Evolutionary conservation across 192 early-diverging fungal species (phyloP), one percentile per base, ranked within the genome.

Genomic region (Linderina pennispora): DNA sequence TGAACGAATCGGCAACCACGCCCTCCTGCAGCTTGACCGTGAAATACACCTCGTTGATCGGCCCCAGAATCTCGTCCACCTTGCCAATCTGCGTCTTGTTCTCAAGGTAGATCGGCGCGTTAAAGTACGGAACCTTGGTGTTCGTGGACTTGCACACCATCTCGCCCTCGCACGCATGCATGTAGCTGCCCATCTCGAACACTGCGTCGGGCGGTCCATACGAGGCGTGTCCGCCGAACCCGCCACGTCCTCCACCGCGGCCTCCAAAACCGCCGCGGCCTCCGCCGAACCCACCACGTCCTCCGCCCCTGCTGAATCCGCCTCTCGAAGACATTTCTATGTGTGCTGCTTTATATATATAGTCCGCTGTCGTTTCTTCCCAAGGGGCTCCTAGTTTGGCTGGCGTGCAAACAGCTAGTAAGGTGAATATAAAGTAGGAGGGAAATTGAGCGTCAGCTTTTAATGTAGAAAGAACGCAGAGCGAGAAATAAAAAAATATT

Each of bases 81-180:
- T 99, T 97, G 56, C 96, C 96, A 58, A 99, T 96, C 71, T 92
- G 92, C 42, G 86, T 88, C 80, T 99, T 99, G 80, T 97, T 95
- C 61, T 97, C 89, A 23, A 94, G 79, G 77, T 83, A 99, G 48
- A 99, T 94, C 36, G 96, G 94, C 2, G 96, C 96, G 61, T 97
- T 99, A 79, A 99, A 99, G 76, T 94, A 99, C 18, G 96, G 96
- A 55, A 99, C 86, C 67, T 98, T 88, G 37, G 73, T 50, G 73
- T 88, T 92, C 46, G 83, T 86, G 21, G 87, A 90, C 52, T 78
- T 80, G 75, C 91, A 97, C 23, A 99, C 94, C 80, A 97, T 92
- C 73, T 99, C 91, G 43, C 91, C 92, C 64, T 99, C 92, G 62
- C 96, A 99, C 26, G 86, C 78, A 65, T 99, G 94, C 74, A 91